These are phyloP conservation scores for Trichoderma polysporum DNA, from an alignment of 2,329 filamentous ascomycete species.

Conservation along the genomic window DNA sequence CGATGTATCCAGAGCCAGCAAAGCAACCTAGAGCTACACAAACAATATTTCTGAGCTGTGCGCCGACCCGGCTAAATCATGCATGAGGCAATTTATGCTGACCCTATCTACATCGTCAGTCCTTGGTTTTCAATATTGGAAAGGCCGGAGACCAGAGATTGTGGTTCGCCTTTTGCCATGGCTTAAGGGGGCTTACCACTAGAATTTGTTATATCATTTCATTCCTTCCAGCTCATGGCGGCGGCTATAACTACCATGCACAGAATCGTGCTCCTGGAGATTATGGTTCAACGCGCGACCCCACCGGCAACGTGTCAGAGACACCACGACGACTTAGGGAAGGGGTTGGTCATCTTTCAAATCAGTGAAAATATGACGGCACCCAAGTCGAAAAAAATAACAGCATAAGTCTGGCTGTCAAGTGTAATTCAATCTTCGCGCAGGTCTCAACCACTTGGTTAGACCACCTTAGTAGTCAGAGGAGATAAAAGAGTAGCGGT, in stretches of 20 bases:
- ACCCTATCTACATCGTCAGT: background rate
- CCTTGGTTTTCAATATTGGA: background rate
- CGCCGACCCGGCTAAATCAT: background rate
- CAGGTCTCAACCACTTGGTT: background rate
- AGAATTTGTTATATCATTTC: background rate
- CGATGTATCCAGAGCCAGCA: background rate
- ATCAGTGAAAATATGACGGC: background rate
- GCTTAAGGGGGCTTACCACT: background rate
- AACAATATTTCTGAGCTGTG: background rate
- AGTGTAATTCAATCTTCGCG: background rate
- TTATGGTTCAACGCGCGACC: background rate
- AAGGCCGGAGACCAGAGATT: background rate
- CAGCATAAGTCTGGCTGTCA: background rate
- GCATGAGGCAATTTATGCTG: background rate
- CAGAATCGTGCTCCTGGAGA: background rate
- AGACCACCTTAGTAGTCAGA: background rate
- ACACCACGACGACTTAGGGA: background rate
- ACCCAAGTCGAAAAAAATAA: background rate
- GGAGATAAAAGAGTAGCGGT: background rate
- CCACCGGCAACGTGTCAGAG: constrained; percentile 2
- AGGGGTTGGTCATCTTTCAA: background rate
- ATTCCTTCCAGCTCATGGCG: background rate
- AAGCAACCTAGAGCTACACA: background rate
- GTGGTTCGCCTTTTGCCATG: background rate
- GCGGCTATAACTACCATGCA: background rate